These are phyloP conservation scores for Solanum bukasovii DNA, from an alignment of 257 asterid species.

Conservation along the genomic window DNA sequence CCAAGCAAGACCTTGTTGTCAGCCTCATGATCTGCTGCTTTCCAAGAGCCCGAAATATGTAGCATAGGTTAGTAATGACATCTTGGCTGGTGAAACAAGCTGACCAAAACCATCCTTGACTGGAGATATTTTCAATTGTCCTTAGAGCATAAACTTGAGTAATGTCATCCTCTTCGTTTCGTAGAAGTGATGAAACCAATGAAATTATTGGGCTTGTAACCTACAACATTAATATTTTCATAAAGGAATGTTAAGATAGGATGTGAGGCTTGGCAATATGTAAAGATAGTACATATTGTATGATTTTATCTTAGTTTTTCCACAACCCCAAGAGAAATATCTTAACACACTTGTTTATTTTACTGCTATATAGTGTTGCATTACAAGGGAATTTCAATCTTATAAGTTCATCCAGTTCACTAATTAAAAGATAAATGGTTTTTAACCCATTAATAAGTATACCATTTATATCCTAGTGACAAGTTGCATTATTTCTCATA, in stretches of 20 bases:
- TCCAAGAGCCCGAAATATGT: conserved; percentile 21
- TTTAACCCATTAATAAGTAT: no score
- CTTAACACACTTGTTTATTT: no score
- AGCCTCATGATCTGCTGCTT: conserved; percentile 80
- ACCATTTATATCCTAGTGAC: no score
- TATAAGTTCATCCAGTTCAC: no score
- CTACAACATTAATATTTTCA: no score
- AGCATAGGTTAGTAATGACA: conserved; percentile 76
- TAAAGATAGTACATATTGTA: neutral
- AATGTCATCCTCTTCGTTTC: conserved; percentile 81
- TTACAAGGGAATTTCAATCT: no score
- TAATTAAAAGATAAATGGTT: no score
- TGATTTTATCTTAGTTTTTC: neutral
- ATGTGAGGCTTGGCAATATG: neutral
- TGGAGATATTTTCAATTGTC: conserved; percentile 84
- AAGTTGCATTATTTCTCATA: no score
- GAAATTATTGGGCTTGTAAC: no score
- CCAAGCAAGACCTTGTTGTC: conserved; percentile 93
- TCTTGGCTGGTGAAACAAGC: conserved; percentile 88
- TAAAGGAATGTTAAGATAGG: no score
- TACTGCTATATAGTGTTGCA: no score
- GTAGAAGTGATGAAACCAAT: no score
- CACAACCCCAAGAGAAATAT: neutral
- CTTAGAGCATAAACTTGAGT: conserved; percentile 87
- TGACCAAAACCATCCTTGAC: conserved; percentile 96